phyloP scores from a whole-genome alignment of 1,284 basidiomycete genomes.

The Wallemia hederae region DNA sequence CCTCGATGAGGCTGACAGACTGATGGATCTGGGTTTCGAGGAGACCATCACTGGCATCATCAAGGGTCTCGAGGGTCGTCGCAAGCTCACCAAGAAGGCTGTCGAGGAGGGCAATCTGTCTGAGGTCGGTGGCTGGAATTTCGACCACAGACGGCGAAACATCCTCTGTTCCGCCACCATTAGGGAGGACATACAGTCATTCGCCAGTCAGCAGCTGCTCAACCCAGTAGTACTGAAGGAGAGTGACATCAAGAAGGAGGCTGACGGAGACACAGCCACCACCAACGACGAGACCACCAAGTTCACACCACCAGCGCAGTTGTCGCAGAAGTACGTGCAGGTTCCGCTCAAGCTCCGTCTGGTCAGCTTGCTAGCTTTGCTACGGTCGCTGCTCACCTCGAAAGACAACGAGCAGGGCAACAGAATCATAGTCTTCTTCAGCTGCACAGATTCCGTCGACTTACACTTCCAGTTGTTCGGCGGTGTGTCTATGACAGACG shows the following conservation, averaged over 20 bases:
- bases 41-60: conserved; percentile 49
- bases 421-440: conserved; percentile 73
- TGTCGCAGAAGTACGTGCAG: conserved; percentile 77
- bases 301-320: conserved; percentile 79
- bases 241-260: conserved; percentile 4
- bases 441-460: conserved; percentile 90
- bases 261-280: conserved; percentile 5
- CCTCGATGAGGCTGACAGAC: conserved; percentile 80
- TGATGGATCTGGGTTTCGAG: conserved; percentile 40
- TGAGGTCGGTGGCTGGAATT: conserved; percentile 46
- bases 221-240: conserved; percentile 21
- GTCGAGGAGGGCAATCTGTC: conserved; percentile 24
- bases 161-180: conserved; percentile 93
- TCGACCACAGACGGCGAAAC: conserved; percentile 42
- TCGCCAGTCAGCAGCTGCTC: conserved; percentile 51
- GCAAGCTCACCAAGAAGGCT: conserved; percentile 39
- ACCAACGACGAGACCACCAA: conserved; percentile 21
- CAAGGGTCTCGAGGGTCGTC: conserved; percentile 47
- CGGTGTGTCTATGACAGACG: conserved; percentile 34
- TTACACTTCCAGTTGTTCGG: conserved; percentile 81
- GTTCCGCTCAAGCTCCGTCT: conserved; percentile 75
- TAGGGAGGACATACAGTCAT: conserved; percentile 69
- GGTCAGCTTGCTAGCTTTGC: conserved; percentile 60
- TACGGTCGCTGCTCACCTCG: conserved; percentile 32
- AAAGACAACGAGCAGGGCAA: conserved; percentile 17